Evolutionary conservation across 164 flowering plant species (phyloP), one percentile per base, ranked within the genome.

Genomic region (Liriodendron chinense): DNA sequence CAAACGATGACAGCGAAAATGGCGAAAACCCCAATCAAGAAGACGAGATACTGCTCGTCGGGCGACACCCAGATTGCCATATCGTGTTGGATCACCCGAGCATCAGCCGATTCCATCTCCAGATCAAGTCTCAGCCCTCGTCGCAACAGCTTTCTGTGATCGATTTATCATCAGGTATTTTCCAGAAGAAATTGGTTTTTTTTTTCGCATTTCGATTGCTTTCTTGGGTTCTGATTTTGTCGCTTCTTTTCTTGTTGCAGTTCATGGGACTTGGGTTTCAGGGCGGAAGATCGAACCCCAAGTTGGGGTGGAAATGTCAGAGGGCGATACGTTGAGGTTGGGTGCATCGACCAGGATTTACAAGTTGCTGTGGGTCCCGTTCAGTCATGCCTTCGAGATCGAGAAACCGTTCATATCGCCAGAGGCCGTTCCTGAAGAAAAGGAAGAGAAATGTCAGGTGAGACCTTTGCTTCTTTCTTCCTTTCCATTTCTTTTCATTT

Each of bases 21-120:
- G 24, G 62, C 25, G 1, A 78, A 69, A 56, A 70, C n/a, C 20
- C 68, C 61, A 68, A 70, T 65, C 72, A 74, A 57, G 84, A 83
- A 69, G 48, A 9, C 3, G 92, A 86, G 34, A 87, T 83, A 48
- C 76, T 94, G 82, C 74, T 83, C 12, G 89, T 93, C 8, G 99
- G 99, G 10, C 81, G 99, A 28, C 99, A 96, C 82, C 98, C 98
- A 0, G 94, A 94, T 80, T 94, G 98, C 76, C 84, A 87, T 76
- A 85, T 96, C 69, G 80, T 86, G 80, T 67, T 93, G 71, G 94
- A 90, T 71, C 98, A 96, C 72, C 99, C 99, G 3, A 94, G 99
- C 80, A 87, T 96, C 77, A 96, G 98, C 82, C 81, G 98, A 78
- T 94, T 90, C 77, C 99, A 96, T 83, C 93, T 96, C 75, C 86